phyloP scores from a whole-genome alignment of 1,284 basidiomycete genomes.

The Sanguinoderma infundibulare region DNA sequence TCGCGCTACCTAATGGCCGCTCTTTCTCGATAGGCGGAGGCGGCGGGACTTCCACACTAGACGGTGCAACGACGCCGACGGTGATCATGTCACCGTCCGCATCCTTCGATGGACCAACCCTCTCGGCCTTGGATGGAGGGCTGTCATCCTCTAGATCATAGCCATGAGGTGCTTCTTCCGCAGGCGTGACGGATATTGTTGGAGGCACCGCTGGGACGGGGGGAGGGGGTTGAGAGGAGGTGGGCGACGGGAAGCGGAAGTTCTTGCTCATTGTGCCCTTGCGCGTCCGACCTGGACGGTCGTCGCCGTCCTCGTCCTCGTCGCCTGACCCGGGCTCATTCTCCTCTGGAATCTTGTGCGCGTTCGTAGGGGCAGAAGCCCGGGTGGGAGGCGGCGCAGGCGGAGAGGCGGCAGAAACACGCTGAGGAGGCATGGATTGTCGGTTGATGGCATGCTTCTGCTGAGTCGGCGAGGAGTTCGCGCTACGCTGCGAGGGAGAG shows the following conservation, averaged over 20 bases:
- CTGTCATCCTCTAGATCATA: too few species aligned
- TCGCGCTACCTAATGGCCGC: constrained; percentile 40
- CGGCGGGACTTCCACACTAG: constrained; percentile 74
- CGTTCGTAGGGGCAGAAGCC: constrained; percentile 30
- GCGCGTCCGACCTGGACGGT: constrained; percentile 33
- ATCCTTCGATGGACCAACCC: constrained; percentile 1
- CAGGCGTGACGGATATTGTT: constrained; percentile 9
- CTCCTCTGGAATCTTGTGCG: constrained; percentile 51
- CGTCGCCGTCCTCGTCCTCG: constrained; percentile 23
- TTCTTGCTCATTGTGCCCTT: constrained; percentile 77
- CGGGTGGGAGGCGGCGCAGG: constrained; percentile 48
- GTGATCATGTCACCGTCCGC: constrained; percentile 34
- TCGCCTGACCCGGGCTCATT: constrained; percentile 41
- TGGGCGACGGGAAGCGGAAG: constrained; percentile 71
- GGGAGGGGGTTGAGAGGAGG: constrained; percentile 29
- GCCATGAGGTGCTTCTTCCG: background rate
- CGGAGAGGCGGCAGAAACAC: constrained; percentile 40
- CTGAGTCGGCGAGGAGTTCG: constrained; percentile 39
- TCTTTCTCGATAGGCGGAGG: constrained; percentile 81
- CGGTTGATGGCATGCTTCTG: constrained; percentile 47
- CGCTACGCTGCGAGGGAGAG: constrained; percentile 42
- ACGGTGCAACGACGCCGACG: constrained; percentile 52
- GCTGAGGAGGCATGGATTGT: constrained; percentile 63
- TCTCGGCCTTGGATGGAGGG: constrained; percentile 14
- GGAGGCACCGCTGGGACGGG: constrained; percentile 27